Conservation (phyloP, 805 yeast genomes). For the Jamesozyma jinghongensis region DNA sequence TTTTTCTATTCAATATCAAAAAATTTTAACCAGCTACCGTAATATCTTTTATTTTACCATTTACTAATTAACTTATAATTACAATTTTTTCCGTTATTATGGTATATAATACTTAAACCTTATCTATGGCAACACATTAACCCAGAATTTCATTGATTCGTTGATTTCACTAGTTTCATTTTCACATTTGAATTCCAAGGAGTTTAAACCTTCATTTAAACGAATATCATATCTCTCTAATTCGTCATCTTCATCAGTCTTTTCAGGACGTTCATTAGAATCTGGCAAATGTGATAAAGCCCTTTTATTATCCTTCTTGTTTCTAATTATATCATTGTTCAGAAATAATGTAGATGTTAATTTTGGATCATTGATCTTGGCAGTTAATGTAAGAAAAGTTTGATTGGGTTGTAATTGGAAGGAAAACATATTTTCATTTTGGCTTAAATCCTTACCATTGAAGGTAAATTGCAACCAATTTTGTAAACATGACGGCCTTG, state of each 20-base stretch:
- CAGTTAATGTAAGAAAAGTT: constrained; percentile 20
- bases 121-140: constrained; percentile 24
- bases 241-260: constrained; percentile 5
- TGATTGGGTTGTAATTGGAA: constrained; percentile 26
- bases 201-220: constrained; percentile 26
- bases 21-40: too few species aligned
- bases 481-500: constrained; percentile 24
- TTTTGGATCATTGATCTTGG: constrained; percentile 10
- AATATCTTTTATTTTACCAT: too few species aligned
- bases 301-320: constrained; percentile 4
- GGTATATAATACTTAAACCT: too few species aligned
- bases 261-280: not conserved
- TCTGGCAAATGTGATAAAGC: not conserved
- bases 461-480: constrained; percentile 27
- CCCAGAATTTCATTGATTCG: constrained; percentile 27
- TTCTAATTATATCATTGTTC: constrained; percentile 18
- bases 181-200: constrained; percentile 18
- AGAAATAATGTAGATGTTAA: constrained; percentile 10
- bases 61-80: too few species aligned
- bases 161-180: constrained; percentile 4
- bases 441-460: constrained; percentile 18
- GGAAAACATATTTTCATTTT: constrained; percentile 23
- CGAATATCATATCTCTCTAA: constrained; percentile 23
- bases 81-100: too few species aligned
- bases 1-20: too few species aligned